Evolutionary conservation across 805 yeast genomes (phyloP).

Genomic region (Lipomyces sp.): DNA sequence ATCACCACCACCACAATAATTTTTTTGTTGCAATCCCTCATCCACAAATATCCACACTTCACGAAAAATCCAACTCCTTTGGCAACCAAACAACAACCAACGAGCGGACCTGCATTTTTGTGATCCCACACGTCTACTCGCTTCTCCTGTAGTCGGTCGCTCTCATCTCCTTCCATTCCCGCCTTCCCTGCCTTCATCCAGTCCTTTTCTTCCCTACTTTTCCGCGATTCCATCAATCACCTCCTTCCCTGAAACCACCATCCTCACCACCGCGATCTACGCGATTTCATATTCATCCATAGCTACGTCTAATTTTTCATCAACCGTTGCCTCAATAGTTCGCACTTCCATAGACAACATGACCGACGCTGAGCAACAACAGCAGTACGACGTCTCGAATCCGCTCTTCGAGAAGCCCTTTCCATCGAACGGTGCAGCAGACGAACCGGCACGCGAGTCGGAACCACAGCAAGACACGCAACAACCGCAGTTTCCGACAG

Average conservation of each 20-base stretch:
- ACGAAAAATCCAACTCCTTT: neutral
- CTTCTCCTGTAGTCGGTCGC: neutral
- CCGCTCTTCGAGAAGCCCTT: constrained; percentile 11
- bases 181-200: constrained; percentile 9
- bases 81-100: neutral
- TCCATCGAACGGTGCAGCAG: constrained; percentile 8
- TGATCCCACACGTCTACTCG: constrained; percentile 1
- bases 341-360: constrained; percentile 4
- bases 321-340: neutral
- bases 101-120: neutral
- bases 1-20: neutral
- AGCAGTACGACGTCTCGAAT: constrained; percentile 16
- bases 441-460: constrained; percentile 9
- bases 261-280: constrained; percentile 6
- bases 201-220: neutral
- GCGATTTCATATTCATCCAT: neutral
- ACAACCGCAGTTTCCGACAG: constrained; percentile 12
- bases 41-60: neutral
- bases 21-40: neutral
- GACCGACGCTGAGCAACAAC: constrained; percentile 29
- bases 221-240: constrained; percentile 4
- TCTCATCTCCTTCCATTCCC: constrained; percentile 8
- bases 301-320: neutral
- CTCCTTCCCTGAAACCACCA: neutral
- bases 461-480: constrained; percentile 6